Evolutionary conservation across 352 stramenopile species (phyloP).

Genomic region (Detonula confervacea): DNA sequence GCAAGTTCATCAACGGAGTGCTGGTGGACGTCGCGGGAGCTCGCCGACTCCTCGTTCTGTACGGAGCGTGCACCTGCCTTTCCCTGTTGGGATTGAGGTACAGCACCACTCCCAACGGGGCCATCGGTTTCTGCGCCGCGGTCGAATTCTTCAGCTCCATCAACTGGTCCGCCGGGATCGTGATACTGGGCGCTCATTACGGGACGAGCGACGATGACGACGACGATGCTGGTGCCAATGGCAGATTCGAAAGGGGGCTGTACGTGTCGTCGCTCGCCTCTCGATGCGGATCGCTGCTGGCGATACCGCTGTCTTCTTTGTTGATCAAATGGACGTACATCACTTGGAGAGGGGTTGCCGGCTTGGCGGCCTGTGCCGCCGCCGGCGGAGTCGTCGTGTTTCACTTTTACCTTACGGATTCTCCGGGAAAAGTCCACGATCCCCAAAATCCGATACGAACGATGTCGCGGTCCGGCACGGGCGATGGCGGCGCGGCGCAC

Average conservation of each 20-base stretch:
- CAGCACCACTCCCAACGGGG: conserved; percentile 44
- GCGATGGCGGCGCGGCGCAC: background rate
- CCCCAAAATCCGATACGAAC: conserved; percentile 76
- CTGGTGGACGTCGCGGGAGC: conserved; percentile 77
- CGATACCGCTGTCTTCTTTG: conserved; percentile 67
- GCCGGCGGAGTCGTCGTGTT: conserved; percentile 63
- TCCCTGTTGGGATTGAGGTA: conserved; percentile 62
- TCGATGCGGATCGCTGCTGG: conserved; percentile 73
- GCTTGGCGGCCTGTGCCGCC: conserved; percentile 51
- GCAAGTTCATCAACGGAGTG: conserved; percentile 81
- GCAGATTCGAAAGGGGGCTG: conserved; percentile 73
- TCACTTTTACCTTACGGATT: conserved; percentile 66
- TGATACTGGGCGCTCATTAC: conserved; percentile 59
- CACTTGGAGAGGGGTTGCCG: conserved; percentile 52
- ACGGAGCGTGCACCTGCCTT: conserved; percentile 56
- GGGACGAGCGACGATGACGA: conserved; percentile 10
- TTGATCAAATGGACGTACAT: conserved; percentile 62
- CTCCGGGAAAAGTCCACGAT: conserved; percentile 67
- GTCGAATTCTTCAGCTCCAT: conserved; percentile 79
- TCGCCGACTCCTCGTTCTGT: conserved; percentile 61
- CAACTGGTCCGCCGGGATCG: conserved; percentile 72
- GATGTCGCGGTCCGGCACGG: conserved; percentile 15
- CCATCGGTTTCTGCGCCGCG: conserved; percentile 66
- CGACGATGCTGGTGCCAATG: too few species aligned
- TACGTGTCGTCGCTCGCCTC: conserved; percentile 75